Conservation (phyloP, 2,329 filamentous ascomycete species). For the Graphiopsis chlorocephala region DNA sequence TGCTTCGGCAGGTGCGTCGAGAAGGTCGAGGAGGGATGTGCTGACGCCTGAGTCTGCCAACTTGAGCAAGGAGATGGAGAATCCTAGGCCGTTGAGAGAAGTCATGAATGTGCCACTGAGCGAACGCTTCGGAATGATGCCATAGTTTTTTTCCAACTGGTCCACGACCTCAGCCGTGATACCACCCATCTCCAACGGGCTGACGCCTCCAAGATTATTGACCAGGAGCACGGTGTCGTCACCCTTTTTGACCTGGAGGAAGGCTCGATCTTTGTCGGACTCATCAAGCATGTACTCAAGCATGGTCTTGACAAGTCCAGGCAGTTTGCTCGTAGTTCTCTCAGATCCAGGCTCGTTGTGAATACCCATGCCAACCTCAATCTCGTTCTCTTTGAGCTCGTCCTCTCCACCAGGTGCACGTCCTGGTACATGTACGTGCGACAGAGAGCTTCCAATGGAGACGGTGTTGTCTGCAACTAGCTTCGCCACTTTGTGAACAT, state of each 20-base stretch:
- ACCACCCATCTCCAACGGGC: slow-evolving; percentile 67
- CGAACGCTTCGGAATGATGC: slow-evolving; percentile 62
- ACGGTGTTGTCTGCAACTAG: slow-evolving; percentile 73
- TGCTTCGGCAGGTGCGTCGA: slow-evolving; percentile 67
- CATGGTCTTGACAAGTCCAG: slow-evolving; percentile 56
- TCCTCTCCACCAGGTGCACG: slow-evolving; percentile 57
- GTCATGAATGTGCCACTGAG: slow-evolving; percentile 69
- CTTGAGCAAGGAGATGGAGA: slow-evolving; percentile 66
- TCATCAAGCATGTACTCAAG: slow-evolving; percentile 62
- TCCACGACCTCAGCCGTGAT: slow-evolving; percentile 66
- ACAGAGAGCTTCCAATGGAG: slow-evolving; percentile 79
- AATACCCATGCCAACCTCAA: slow-evolving; percentile 72
- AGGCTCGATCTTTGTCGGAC: slow-evolving; percentile 67
- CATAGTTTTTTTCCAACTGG: slow-evolving; percentile 58
- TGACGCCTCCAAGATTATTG: slow-evolving; percentile 75
- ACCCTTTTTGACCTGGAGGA: slow-evolving; percentile 58
- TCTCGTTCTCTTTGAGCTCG: slow-evolving; percentile 58
- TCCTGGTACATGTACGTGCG: slow-evolving; percentile 92
- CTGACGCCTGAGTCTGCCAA: slow-evolving; percentile 59
- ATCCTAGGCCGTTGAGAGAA: slow-evolving; percentile 68
- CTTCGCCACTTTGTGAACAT: slow-evolving; percentile 71
- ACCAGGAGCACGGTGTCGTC: slow-evolving; percentile 67
- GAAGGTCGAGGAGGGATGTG: slow-evolving; percentile 63
- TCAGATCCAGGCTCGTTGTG: slow-evolving; percentile 57
- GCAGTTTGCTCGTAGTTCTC: slow-evolving; percentile 41